phyloP scores from a whole-genome alignment of 768 basidiomycete genomes.

The Dentipellis sp. region DNA sequence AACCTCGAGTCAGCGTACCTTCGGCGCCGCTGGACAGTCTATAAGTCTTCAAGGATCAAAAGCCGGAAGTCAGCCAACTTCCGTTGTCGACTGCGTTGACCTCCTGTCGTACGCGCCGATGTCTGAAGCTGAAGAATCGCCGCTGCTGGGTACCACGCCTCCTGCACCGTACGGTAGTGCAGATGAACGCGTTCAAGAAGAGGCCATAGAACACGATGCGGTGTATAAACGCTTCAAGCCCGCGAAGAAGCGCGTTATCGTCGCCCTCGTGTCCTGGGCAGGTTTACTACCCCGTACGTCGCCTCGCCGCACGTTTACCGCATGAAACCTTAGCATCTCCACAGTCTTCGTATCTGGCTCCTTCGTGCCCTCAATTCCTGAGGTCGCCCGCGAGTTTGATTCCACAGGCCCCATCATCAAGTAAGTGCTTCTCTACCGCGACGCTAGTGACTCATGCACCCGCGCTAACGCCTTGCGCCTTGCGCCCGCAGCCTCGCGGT shows the following conservation, averaged over 20 bases:
- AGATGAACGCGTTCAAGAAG: not conserved
- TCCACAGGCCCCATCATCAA: slow-evolving; percentile 50
- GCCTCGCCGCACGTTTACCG: not conserved
- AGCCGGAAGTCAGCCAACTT: no score
- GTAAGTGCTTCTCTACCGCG: slow-evolving; percentile 20
- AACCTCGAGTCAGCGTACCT: no score
- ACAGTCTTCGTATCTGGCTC: slow-evolving; percentile 60
- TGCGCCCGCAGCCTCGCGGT: slow-evolving; percentile 1
- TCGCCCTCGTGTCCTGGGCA: not conserved
- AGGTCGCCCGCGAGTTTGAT: slow-evolving; percentile 56
- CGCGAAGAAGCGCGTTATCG: not conserved
- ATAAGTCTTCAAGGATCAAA: no score
- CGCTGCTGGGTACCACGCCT: not conserved
- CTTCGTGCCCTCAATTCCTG: slow-evolving; percentile 69
- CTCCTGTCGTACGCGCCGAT: not conserved
- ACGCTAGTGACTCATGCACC: no score
- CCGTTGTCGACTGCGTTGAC: not conserved
- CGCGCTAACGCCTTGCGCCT: no score
- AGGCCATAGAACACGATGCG: not conserved
- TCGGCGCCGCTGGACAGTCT: no score
- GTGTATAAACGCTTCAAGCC: not conserved
- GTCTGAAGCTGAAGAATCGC: not conserved
- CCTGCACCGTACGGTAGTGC: not conserved
- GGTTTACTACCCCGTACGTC: not conserved
- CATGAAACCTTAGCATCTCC: not conserved